Percentiles rank a stretch among this genome's conserved stretches.
These are phyloP conservation scores for Wickerhamiella slavikovae DNA, from an alignment of 805 yeast species.

Conservation along the genomic window DNA sequence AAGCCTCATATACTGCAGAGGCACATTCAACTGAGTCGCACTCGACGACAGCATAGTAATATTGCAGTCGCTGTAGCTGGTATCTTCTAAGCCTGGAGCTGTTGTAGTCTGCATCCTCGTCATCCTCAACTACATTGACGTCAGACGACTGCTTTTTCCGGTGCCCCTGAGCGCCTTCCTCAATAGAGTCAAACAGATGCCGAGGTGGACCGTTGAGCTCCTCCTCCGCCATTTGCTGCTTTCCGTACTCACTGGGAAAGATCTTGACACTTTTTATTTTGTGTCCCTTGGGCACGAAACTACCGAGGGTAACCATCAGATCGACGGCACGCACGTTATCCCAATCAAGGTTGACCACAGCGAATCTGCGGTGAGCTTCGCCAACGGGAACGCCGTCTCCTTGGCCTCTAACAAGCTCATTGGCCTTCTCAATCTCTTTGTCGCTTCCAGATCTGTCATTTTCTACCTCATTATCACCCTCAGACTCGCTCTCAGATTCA, in stretches of 20 bases:
- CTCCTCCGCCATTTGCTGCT: conserved; percentile 75
- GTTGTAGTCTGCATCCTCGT: conserved; percentile 72
- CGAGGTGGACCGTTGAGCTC: conserved; percentile 84
- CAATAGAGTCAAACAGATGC: conserved; percentile 39
- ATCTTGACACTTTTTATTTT: conserved; percentile 45
- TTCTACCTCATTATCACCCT: no score
- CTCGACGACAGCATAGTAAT: conserved; percentile 75
- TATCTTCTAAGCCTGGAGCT: conserved; percentile 68
- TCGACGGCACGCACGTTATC: conserved; percentile 80
- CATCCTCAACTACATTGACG: conserved; percentile 56
- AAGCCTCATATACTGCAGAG: conserved; percentile 52
- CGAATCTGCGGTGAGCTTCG: conserved; percentile 63
- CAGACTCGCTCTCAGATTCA: neutral
- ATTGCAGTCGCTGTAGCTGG: conserved; percentile 80
- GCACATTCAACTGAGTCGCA: conserved; percentile 65
- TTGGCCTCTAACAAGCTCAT: conserved; percentile 21
- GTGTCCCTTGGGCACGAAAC: conserved; percentile 67
- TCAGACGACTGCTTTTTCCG: conserved; percentile 36
- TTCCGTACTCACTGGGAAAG: conserved; percentile 83
- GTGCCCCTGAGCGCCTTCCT: conserved; percentile 9
- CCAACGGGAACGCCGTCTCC: conserved; percentile 86
- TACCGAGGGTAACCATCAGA: conserved; percentile 67
- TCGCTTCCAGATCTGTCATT: conserved; percentile 4
- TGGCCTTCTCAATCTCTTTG: conserved; percentile 7
- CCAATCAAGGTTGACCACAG: conserved; percentile 95